A percentile compares a stretch with the other conserved stretches of the same genome.
phyloP scores from a whole-genome alignment of 371 early-diverging fungal species.

The Rhizopus microsporus region DNA sequence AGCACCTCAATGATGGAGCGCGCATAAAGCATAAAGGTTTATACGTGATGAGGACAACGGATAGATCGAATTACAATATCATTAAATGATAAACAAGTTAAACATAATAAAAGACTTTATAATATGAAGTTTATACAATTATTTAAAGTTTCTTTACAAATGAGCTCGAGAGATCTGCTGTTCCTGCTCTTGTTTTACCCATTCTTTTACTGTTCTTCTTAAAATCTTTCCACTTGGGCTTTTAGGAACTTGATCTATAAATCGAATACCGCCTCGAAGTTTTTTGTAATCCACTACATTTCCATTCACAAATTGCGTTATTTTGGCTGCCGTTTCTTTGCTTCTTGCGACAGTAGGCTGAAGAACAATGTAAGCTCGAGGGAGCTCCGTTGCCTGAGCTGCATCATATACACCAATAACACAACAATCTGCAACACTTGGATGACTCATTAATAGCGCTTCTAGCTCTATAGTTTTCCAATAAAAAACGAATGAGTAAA shows the following conservation, averaged over 20 bases:
- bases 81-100: too few species aligned
- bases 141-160: conserved; percentile 7
- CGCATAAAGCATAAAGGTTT: too few species aligned
- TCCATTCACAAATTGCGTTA: conserved; percentile 60
- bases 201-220: conserved; percentile 50
- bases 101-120: neutral
- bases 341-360: conserved; percentile 14
- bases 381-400: conserved; percentile 74
- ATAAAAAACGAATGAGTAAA: neutral
- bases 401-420: conserved; percentile 69
- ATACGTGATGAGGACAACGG: too few species aligned
- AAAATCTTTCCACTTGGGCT: conserved; percentile 80
- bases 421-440: conserved; percentile 72
- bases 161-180: conserved; percentile 20
- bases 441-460: conserved; percentile 70
- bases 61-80: too few species aligned
- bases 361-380: conserved; percentile 78
- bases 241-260: conserved; percentile 77
- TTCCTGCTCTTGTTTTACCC: conserved; percentile 45
- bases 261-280: conserved; percentile 75
- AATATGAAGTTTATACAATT: conserved; percentile 6
- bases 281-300: conserved; percentile 75
- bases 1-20: conserved; percentile 4
- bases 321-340: conserved; percentile 40
- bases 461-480: conserved; percentile 72